phyloP scores from a whole-genome alignment of 768 basidiomycete species.

The Suillus fuscotomentosus region DNA sequence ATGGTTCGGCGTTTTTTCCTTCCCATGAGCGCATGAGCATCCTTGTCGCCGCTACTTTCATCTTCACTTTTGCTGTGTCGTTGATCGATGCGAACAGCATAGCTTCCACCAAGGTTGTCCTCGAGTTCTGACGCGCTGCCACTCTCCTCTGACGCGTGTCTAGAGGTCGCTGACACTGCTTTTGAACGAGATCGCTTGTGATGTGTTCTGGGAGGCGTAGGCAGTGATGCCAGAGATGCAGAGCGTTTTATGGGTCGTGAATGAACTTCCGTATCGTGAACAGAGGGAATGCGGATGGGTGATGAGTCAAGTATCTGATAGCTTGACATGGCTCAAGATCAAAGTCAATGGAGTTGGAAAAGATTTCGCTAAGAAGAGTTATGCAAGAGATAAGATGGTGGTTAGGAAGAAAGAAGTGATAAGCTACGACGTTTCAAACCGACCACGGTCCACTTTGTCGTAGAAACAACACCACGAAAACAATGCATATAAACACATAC shows the following conservation, averaged over 20 bases:
- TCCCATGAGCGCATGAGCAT: constrained; percentile 16
- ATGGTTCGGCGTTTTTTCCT: constrained; percentile 41
- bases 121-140: constrained; percentile 37
- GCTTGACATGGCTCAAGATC: constrained; percentile 25
- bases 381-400: constrained; percentile 4
- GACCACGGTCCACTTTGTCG: neutral
- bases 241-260: constrained; percentile 55
- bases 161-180: constrained; percentile 44
- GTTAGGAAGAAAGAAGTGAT: constrained; percentile 5
- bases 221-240: constrained; percentile 61
- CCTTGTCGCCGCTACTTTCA: constrained; percentile 19
- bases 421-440: neutral
- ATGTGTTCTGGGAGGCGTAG: constrained; percentile 63
- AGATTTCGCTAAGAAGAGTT: neutral
- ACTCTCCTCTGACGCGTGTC: constrained; percentile 37
- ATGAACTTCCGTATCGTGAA: constrained; percentile 13
- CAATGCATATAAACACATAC: neutral
- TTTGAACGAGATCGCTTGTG: constrained; percentile 46
- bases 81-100: constrained; percentile 12
- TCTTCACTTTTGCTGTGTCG: constrained; percentile 9
- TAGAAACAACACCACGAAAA: neutral
- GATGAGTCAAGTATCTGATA: constrained; percentile 35
- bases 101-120: constrained; percentile 14
- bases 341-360: constrained; percentile 1
- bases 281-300: constrained; percentile 12